These are phyloP conservation scores for Trypanosoma vivax DNA, from an alignment of 208 protist species.

Conservation along the genomic window DNA sequence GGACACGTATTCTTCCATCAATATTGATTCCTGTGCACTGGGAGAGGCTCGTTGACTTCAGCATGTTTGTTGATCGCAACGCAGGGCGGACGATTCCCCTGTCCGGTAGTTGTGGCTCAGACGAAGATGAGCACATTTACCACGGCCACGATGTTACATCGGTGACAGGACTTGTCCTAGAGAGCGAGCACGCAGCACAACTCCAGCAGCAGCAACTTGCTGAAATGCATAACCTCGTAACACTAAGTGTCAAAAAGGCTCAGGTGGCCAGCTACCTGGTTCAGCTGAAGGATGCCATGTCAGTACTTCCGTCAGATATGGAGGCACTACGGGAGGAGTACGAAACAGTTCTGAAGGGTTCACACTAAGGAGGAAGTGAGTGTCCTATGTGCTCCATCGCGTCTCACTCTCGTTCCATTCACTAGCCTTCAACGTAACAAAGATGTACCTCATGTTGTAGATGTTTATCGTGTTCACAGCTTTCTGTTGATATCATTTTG, in stretches of 20 bases:
- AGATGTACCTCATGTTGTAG: too few relatives aligned
- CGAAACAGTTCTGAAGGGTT: slow-evolving; percentile 24
- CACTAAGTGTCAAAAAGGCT: slow-evolving; percentile 48
- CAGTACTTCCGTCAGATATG: slow-evolving; percentile 39
- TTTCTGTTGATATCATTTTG: too few relatives aligned
- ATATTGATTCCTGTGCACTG: slow-evolving; percentile 70
- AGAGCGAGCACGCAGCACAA: slow-evolving; percentile 34
- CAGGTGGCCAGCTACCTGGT: slow-evolving; percentile 71
- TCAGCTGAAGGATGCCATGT: slow-evolving; percentile 65
- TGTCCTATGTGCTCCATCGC: not conserved
- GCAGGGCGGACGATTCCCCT: slow-evolving; percentile 69
- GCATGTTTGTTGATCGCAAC: slow-evolving; percentile 84
- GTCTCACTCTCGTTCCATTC: too few relatives aligned
- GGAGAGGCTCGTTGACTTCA: slow-evolving; percentile 80
- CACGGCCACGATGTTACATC: slow-evolving; percentile 54
- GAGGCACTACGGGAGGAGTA: slow-evolving; percentile 34
- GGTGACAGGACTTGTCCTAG: slow-evolving; percentile 42
- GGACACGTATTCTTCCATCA: slow-evolving; percentile 13
- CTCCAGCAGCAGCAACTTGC: slow-evolving; percentile 52
- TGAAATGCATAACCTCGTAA: slow-evolving; percentile 48
- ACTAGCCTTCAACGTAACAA: too few relatives aligned
- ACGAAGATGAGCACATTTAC: slow-evolving; percentile 23
- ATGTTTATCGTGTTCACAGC: too few relatives aligned
- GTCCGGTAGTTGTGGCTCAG: slow-evolving; percentile 17
- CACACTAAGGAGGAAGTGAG: not conserved